These are phyloP conservation scores for Backusella psychrophila DNA, from an alignment of 192 early-diverging fungal species.

Conservation along the genomic window DNA sequence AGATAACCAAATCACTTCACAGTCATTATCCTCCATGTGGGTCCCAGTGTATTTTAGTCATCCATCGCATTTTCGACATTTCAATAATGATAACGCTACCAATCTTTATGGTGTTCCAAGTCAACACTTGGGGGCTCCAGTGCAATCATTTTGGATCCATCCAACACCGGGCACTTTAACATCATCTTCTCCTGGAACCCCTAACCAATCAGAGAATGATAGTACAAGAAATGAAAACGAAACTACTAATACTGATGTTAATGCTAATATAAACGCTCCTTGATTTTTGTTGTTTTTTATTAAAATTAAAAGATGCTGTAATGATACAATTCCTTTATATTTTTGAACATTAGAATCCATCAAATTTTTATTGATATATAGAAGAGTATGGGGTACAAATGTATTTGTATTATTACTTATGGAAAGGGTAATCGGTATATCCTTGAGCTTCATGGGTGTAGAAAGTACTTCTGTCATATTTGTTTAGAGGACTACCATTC, in stretches of 20 bases:
- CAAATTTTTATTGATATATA: not conserved
- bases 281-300: not conserved
- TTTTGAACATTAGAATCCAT: not conserved
- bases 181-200: not conserved
- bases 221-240: not conserved
- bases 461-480: constrained; percentile 31
- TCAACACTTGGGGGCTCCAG: not conserved
- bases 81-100: not conserved
- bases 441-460: constrained; percentile 13
- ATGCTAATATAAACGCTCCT: not conserved
- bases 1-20: not conserved
- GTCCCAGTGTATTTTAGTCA: not conserved
- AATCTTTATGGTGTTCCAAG: not conserved
- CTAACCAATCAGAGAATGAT: not conserved
- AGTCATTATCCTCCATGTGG: not conserved
- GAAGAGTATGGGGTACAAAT: not conserved
- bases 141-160: not conserved
- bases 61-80: not conserved
- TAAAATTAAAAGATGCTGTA: not conserved
- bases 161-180: not conserved
- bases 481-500: constrained; percentile 20
- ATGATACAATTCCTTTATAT: not conserved
- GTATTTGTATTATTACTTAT: not conserved
- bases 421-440: constrained; percentile 35
- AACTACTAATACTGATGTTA: not conserved